Conservation (phyloP, 2,329 filamentous ascomycete genomes). For the Ceratocystis smalleyi region DNA sequence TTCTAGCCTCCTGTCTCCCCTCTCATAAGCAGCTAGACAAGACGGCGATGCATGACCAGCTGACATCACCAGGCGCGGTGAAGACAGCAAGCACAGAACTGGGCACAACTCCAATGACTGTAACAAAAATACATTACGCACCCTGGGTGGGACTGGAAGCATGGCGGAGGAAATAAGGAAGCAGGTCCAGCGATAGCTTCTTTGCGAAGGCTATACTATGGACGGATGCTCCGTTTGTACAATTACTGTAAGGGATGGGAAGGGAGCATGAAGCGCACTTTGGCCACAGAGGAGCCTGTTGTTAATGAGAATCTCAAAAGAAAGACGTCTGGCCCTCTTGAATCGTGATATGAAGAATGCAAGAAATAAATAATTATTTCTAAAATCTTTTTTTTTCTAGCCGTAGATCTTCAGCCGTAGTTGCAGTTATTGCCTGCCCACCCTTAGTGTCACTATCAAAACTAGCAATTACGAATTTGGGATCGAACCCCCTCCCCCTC, state of each 20-base stretch:
- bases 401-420: background rate
- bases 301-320: background rate
- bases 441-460: background rate
- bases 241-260: background rate
- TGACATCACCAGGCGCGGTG: background rate
- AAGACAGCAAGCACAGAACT: background rate
- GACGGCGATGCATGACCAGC: background rate
- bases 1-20: constrained; percentile 45
- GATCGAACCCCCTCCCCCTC: background rate
- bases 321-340: background rate
- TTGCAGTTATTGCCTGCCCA: background rate
- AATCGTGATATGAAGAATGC: background rate
- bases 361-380: background rate
- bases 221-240: background rate
- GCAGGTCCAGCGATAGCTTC: background rate
- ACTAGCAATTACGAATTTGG: background rate
- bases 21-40: constrained; percentile 33
- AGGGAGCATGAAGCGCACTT: background rate
- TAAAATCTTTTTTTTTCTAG: background rate
- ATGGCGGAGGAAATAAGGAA: background rate
- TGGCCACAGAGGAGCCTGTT: background rate
- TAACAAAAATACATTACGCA: background rate
- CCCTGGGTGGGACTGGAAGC: background rate
- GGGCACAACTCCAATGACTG: background rate
- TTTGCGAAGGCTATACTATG: background rate